Conservation (phyloP, 192 early-diverging fungal genomes). For the Linderina pennispora region DNA sequence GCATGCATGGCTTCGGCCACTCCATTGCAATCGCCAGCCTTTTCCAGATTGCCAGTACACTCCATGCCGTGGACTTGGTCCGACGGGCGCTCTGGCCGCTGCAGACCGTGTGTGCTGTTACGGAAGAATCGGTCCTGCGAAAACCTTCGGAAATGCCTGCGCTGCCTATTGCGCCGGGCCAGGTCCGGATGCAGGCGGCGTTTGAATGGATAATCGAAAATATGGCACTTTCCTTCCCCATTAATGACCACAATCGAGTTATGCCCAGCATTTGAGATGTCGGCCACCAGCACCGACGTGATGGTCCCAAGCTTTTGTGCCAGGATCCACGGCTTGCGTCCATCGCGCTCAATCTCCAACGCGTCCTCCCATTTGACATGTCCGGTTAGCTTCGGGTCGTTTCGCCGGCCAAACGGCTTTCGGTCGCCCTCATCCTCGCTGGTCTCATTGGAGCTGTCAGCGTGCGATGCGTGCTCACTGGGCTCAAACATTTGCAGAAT, state of each 20-base stretch:
- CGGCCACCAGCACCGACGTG: slow-evolving; percentile 37
- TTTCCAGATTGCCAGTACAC: neutral
- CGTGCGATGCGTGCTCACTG: slow-evolving; percentile 2
- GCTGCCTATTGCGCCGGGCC: slow-evolving; percentile 33
- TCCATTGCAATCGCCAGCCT: neutral
- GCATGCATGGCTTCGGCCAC: no score
- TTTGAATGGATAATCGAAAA: slow-evolving; percentile 45
- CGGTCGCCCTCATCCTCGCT: slow-evolving; percentile 27
- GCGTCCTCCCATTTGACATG: slow-evolving; percentile 46
- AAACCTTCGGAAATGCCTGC: slow-evolving; percentile 37
- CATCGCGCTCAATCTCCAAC: slow-evolving; percentile 45
- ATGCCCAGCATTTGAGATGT: slow-evolving; percentile 39
- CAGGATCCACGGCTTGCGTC: slow-evolving; percentile 46
- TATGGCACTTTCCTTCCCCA: slow-evolving; percentile 44
- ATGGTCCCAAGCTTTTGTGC: slow-evolving; percentile 45
- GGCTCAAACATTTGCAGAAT: slow-evolving; percentile 37
- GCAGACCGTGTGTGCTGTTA: no score
- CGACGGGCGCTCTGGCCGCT: no score
- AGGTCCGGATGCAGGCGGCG: slow-evolving; percentile 34
- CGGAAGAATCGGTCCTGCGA: slow-evolving; percentile 44
- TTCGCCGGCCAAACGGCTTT: neutral
- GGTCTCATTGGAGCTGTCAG: slow-evolving; percentile 11
- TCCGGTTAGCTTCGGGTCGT: slow-evolving; percentile 9
- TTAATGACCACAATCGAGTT: slow-evolving; percentile 45
- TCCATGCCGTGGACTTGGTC: no score